A percentile compares a stretch with the other conserved stretches of the same genome.
These are phyloP conservation scores for Senecio squalidus DNA, from an alignment of 140 eudicot genomes.

Conservation along the genomic window DNA sequence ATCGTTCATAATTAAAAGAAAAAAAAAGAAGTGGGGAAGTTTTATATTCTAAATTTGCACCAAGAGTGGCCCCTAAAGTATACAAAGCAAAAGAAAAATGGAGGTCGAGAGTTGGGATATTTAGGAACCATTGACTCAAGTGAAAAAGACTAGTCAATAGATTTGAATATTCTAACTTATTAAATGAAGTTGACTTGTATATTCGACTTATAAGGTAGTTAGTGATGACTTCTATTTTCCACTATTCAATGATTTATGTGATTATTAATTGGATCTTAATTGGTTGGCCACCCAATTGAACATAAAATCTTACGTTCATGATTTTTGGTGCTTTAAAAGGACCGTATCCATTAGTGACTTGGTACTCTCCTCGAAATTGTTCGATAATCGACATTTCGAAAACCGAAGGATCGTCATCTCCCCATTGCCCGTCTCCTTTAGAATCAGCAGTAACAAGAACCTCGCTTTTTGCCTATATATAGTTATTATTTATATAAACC, in stretches of 20 bases:
- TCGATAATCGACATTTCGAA: conserved; percentile 24
- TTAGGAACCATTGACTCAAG: not conserved
- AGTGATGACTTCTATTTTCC: not conserved
- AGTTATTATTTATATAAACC: not conserved
- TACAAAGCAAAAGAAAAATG: too few species aligned
- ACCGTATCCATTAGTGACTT: conserved; percentile 66
- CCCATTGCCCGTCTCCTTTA: conserved; percentile 46
- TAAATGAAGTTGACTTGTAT: not conserved
- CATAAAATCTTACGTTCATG: conserved; percentile 40
- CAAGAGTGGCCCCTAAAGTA: too few species aligned
- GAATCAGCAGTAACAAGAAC: conserved; percentile 62
- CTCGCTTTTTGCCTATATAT: conserved; percentile 45
- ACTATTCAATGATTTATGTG: not conserved
- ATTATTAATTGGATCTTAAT: not conserved
- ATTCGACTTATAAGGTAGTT: not conserved
- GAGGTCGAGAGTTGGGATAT: too few species aligned
- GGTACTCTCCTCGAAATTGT: conserved; percentile 55
- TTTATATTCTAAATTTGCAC: too few species aligned
- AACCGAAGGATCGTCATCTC: conserved; percentile 57
- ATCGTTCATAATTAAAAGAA: too few species aligned
- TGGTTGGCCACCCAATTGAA: not conserved
- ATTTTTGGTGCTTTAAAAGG: conserved; percentile 51
- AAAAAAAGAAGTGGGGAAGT: too few species aligned
- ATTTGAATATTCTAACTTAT: too few species aligned
- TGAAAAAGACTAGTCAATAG: not conserved